Percentiles rank a stretch among this genome's conserved stretches.
phyloP scores from a whole-genome alignment of 1,284 basidiomycete genomes.

The Boletus holoroseus region DNA sequence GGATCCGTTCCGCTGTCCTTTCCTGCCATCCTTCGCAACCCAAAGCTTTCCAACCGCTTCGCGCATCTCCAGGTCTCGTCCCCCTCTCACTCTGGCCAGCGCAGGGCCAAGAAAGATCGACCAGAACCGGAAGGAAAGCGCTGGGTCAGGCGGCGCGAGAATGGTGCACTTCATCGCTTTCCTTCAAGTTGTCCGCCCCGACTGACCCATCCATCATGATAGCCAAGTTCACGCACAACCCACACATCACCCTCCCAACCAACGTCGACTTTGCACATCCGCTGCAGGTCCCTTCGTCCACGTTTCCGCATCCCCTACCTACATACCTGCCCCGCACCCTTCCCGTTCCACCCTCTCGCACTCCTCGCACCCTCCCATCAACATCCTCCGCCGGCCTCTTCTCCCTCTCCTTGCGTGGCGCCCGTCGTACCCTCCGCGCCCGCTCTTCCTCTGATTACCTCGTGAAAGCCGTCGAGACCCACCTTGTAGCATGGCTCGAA shows the following conservation, averaged over 20 bases:
- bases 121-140: conserved; percentile 71
- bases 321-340: conserved; percentile 57
- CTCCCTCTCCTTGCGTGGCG: conserved; percentile 68
- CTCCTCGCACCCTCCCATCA: conserved; percentile 41
- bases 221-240: conserved; percentile 68
- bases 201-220: conserved; percentile 11
- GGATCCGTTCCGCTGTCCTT: conserved; percentile 59
- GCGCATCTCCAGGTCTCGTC: conserved; percentile 41
- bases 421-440: conserved; percentile 59
- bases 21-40: conserved; percentile 59
- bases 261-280: conserved; percentile 49
- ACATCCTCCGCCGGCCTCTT: conserved; percentile 70
- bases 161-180: conserved; percentile 44
- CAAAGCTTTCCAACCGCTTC: conserved; percentile 47
- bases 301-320: conserved; percentile 73
- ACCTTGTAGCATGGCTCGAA: conserved; percentile 57
- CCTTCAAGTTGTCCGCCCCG: neutral
- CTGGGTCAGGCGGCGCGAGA: conserved; percentile 68
- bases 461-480: conserved; percentile 60
- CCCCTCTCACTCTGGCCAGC: neutral
- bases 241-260: conserved; percentile 58
- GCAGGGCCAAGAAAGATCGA: conserved; percentile 37
- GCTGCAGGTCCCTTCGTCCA: conserved; percentile 43
- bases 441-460: conserved; percentile 57
- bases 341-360: conserved; percentile 42